These are phyloP conservation scores for Zygoascus bituminiphila DNA, from an alignment of 805 yeast genomes.

Conservation along the genomic window DNA sequence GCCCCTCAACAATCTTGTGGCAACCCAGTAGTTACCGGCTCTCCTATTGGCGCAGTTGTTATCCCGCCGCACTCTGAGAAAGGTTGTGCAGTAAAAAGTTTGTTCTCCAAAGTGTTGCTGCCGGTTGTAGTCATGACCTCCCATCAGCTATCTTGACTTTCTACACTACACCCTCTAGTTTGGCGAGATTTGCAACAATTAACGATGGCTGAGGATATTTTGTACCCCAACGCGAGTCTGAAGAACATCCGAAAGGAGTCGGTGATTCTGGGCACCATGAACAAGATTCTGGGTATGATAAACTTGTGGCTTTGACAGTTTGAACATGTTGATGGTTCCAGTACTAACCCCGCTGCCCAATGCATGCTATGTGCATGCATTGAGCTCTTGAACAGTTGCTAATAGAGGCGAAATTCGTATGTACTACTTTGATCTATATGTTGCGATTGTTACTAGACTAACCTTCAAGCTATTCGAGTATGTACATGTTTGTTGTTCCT, in stretches of 20 bases:
- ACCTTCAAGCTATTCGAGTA: conserved; percentile 14
- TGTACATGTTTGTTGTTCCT: conserved; percentile 6
- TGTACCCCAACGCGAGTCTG: conserved; percentile 15
- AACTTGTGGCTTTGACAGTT: no score
- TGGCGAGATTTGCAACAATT: background rate
- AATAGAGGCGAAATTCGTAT: conserved; percentile 35
- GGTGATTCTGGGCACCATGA: conserved; percentile 42
- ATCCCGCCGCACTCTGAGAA: background rate
- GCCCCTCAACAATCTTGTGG: no score
- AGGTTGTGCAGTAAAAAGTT: background rate
- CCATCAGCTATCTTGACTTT: background rate
- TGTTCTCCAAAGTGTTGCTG: background rate
- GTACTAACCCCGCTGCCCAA: background rate
- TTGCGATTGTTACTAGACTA: conserved; percentile 20
- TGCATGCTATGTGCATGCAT: background rate
- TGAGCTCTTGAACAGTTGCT: conserved; percentile 23
- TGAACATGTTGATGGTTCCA: background rate
- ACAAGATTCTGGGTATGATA: conserved; percentile 35
- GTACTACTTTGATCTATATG: conserved; percentile 8
- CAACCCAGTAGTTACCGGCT: no score
- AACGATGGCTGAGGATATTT: background rate
- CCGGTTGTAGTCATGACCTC: background rate
- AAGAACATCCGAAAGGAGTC: conserved; percentile 32
- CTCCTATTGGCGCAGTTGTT: background rate
- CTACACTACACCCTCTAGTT: background rate